phyloP scores from a whole-genome alignment of 805 yeast species.

The Blastobotrys robertii region DNA sequence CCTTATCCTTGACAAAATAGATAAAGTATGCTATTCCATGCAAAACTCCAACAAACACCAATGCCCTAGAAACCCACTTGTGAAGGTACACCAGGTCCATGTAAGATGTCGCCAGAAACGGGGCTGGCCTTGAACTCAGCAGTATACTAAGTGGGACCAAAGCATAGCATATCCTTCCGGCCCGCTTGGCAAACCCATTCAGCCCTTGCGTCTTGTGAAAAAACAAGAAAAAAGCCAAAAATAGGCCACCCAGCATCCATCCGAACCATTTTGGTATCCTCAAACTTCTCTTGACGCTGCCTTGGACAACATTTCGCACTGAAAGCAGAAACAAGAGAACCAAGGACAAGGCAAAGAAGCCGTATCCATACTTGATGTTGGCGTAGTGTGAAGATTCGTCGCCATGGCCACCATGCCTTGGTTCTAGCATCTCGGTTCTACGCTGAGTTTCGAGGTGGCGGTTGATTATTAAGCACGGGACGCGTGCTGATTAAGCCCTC shows the following conservation, averaged over 20 bases:
- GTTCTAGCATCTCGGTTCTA: neutral
- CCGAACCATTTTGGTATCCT: neutral
- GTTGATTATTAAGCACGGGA: no score
- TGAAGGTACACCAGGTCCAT: constrained; percentile 68
- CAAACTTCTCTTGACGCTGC: neutral
- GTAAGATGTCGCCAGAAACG: constrained; percentile 69
- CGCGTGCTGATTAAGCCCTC: no score
- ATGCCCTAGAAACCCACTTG: constrained; percentile 80
- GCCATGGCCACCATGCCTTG: constrained; percentile 4
- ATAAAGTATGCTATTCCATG: constrained; percentile 50
- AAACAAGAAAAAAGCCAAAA: constrained; percentile 36
- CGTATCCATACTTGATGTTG: constrained; percentile 14
- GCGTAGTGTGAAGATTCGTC: constrained; percentile 9
- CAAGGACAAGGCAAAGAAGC: constrained; percentile 7
- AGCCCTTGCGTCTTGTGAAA: constrained; percentile 29
- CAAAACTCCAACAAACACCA: constrained; percentile 51
- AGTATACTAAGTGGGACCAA: constrained; percentile 68
- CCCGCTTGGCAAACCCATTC: constrained; percentile 64
- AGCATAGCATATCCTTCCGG: constrained; percentile 71
- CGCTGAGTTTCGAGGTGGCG: no score
- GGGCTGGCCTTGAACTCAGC: constrained; percentile 73
- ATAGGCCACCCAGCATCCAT: constrained; percentile 39
- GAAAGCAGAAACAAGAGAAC: constrained; percentile 7
- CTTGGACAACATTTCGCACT: constrained; percentile 4
- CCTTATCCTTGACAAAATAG: constrained; percentile 38